Percentiles rank a stretch among this genome's conserved stretches.
phyloP scores from a whole-genome alignment of 306 rosid genomes.

The Heteromeles arbutifolia region DNA sequence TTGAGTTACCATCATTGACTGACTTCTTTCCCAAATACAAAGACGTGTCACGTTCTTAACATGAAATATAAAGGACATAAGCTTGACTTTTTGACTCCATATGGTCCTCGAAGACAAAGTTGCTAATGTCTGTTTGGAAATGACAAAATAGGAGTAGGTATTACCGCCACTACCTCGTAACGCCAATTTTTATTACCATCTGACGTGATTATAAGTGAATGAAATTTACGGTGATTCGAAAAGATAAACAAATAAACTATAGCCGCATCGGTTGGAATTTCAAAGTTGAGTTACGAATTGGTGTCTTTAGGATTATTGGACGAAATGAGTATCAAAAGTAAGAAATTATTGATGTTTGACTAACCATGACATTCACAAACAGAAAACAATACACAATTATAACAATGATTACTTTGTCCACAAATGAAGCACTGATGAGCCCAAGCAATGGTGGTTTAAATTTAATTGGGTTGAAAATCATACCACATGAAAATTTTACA shows the following conservation, averaged over 20 bases:
- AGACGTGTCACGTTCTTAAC: background rate
- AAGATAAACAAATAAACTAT: background rate
- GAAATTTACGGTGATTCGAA: background rate
- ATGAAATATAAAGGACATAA: background rate
- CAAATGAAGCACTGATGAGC: background rate
- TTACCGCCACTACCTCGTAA: background rate
- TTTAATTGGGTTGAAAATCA: conserved; percentile 1
- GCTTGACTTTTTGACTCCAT: background rate
- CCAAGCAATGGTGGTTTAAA: background rate
- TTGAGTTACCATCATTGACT: background rate
- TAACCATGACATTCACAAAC: background rate
- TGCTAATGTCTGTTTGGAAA: background rate
- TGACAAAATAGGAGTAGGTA: background rate
- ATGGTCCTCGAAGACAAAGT: background rate
- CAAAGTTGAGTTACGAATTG: background rate
- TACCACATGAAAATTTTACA: background rate
- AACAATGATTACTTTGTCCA: background rate
- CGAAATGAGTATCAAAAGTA: background rate
- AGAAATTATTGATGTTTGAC: background rate
- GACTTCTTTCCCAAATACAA: background rate
- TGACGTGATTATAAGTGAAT: background rate
- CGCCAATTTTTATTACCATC: background rate
- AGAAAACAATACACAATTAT: background rate
- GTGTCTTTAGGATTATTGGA: background rate
- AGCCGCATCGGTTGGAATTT: background rate